Evolutionary conservation across 352 stramenopile species (phyloP).

Genomic region (Globisporangium ultimum): DNA sequence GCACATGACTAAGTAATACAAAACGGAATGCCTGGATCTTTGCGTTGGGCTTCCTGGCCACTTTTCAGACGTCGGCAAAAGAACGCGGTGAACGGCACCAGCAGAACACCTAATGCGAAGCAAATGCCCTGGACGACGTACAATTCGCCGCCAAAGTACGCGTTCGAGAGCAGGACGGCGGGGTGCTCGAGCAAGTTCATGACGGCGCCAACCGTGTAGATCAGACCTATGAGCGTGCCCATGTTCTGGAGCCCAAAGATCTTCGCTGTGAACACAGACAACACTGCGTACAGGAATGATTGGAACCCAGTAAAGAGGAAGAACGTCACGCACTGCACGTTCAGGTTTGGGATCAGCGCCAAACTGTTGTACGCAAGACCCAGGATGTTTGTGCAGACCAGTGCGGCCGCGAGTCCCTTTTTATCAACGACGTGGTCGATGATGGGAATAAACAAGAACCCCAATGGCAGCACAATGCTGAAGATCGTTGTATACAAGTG

Average conservation of each 20-base stretch:
- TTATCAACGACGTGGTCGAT: conserved; percentile 85
- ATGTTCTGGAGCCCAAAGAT: conserved; percentile 85
- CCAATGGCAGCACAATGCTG: conserved; percentile 76
- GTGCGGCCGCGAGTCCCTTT: conserved; percentile 49
- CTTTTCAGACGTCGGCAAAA: conserved; percentile 13
- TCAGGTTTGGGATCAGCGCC: conserved; percentile 59
- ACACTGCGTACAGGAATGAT: conserved; percentile 83
- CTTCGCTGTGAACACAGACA: conserved; percentile 85
- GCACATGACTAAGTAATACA: too few species aligned
- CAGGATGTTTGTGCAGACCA: conserved; percentile 70
- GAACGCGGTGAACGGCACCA: conserved; percentile 60
- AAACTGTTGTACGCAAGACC: conserved; percentile 79
- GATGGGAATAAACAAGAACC: conserved; percentile 79
- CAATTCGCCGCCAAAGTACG: conserved; percentile 52
- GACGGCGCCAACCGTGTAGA: conserved; percentile 73
- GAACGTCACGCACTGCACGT: conserved; percentile 67
- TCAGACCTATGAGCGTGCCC: conserved; percentile 75
- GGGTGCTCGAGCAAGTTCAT: conserved; percentile 78
- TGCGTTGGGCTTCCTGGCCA: too few species aligned
- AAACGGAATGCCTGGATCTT: too few species aligned
- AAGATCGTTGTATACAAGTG: conserved; percentile 86
- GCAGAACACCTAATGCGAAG: conserved; percentile 39
- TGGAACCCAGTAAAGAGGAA: conserved; percentile 81
- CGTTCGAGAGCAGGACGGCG: conserved; percentile 68
- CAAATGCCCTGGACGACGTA: conserved; percentile 46